Base-by-base conservation (phyloP, 225 moss, liverwort and hornwort genomes). In the Pseudisothecium myosuroides region DNA sequence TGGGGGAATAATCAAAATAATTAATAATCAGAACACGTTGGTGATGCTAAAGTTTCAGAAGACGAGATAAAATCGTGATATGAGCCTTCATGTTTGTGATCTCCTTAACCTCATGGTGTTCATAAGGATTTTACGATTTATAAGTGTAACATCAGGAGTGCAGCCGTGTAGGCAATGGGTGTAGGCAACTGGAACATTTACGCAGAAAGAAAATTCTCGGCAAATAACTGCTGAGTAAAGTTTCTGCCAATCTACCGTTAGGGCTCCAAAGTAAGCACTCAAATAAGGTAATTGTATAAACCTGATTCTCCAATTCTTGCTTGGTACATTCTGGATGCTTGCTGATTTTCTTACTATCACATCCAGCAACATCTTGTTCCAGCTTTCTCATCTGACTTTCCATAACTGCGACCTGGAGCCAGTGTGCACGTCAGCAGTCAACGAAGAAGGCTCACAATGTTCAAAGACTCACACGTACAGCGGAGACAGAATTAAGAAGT, bases 301-400 rank as follows among this genome's bases (percentile, higher is more conserved):
- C 90, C 89, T 92, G 90, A 66, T 87, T 56, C 73, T 90, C 83
- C 29, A 88, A 69, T 82, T 86, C 88, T 77, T 68, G 17, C 83
- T 90, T 87, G 84, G 67, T 80, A 75, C 68, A 74, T 87, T 74
- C 86, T n/a, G 92, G 64, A 66, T n/a, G 27, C 75, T 64, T 86
- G 78, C 78, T 64, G 64, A 36, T 52, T 73, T 88, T 43, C 52
- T 87, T 76, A 75, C 76, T 69, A 16, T 87, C 92, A 63, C 87
- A 81, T 76, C 76, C 89, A 84, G 76, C 76, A 66, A 50, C 90
- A 28, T 69, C 84, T 76, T 90, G 83, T 69, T 90, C 90, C 68
- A 92, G 84, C 61, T 84, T 92, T 81, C 87, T 90, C 92, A 92
- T 92, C 54, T 90, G 92, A 28, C 84, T 66, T 87, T 92, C 90